Percentiles rank a stretch among this genome's conserved stretches.
Evolutionary conservation across 257 asterid species (phyloP).

Genomic region (Solanum pinnatisectum): DNA sequence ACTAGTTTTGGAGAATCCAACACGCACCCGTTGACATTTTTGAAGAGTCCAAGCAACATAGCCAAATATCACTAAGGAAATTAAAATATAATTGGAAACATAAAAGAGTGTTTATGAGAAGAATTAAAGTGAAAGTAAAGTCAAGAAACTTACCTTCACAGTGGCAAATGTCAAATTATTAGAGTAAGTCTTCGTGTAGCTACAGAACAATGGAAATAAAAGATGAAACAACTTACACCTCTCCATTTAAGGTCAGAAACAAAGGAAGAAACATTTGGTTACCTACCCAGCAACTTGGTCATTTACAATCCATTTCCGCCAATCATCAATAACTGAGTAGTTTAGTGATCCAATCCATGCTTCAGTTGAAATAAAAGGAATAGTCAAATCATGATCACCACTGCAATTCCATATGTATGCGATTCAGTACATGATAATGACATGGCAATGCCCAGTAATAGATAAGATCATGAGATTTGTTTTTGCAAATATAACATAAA

Average conservation of each 20-base stretch:
- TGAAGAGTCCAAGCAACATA: too few relatives aligned
- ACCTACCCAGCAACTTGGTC: background rate
- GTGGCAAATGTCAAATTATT: background rate
- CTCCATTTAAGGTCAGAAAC: background rate
- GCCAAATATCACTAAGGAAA: too few relatives aligned
- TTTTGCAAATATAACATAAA: background rate
- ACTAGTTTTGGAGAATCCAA: too few relatives aligned
- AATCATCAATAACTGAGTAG: background rate
- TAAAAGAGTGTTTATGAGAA: background rate
- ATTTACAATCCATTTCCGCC: background rate
- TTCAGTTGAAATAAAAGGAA: background rate
- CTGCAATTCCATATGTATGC: background rate
- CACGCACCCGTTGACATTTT: too few relatives aligned
- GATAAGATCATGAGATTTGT: background rate
- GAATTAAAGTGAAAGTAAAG: background rate
- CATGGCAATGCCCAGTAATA: background rate
- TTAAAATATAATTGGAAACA: background rate
- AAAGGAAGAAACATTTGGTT: background rate
- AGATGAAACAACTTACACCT: background rate
- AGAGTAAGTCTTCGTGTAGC: background rate
- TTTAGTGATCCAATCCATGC: background rate
- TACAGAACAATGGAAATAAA: background rate
- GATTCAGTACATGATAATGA: background rate
- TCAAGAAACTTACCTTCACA: background rate
- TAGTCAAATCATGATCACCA: background rate